phyloP scores from a whole-genome alignment of 257 asterid genomes.

The Plectranthus barbatus region DNA sequence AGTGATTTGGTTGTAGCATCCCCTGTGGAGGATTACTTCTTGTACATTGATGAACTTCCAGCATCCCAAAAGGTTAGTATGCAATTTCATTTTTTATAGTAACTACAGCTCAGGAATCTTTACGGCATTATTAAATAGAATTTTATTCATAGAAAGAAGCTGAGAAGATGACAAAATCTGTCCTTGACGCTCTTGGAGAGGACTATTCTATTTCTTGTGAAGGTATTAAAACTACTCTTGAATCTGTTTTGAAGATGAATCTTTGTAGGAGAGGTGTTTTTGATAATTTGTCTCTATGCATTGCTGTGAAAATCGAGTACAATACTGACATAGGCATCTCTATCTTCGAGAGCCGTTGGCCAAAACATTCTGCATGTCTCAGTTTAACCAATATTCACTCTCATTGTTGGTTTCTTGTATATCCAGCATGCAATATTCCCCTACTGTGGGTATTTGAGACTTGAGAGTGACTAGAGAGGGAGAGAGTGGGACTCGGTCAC shows the following conservation, averaged over 20 bases:
- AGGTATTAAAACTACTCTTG: constrained; percentile 34
- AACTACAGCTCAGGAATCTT: background rate
- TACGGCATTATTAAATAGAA: constrained; percentile 2
- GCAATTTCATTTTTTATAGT: background rate
- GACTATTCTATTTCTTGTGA: constrained; percentile 79
- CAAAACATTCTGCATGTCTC: too few relatives aligned
- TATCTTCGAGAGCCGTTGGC: too few relatives aligned
- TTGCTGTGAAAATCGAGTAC: too few relatives aligned
- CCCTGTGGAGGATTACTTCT: constrained; percentile 81
- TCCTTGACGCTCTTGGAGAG: constrained; percentile 90
- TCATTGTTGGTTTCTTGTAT: background rate
- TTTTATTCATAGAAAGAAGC: constrained; percentile 57
- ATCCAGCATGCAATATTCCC: background rate
- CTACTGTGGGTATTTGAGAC: background rate
- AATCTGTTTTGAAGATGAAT: background rate
- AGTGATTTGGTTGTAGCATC: constrained; percentile 92
- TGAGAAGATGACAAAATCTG: constrained; percentile 48
- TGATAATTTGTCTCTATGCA: background rate
- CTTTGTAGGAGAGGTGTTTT: background rate
- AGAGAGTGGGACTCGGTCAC: background rate
- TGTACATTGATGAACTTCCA: constrained; percentile 81
- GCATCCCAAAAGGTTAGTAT: constrained; percentile 53
- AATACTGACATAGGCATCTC: too few relatives aligned
- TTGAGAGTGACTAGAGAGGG: background rate
- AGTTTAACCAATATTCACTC: background rate